phyloP scores from a whole-genome alignment of 352 stramenopile species.

The Globisporangium alternatum region DNA sequence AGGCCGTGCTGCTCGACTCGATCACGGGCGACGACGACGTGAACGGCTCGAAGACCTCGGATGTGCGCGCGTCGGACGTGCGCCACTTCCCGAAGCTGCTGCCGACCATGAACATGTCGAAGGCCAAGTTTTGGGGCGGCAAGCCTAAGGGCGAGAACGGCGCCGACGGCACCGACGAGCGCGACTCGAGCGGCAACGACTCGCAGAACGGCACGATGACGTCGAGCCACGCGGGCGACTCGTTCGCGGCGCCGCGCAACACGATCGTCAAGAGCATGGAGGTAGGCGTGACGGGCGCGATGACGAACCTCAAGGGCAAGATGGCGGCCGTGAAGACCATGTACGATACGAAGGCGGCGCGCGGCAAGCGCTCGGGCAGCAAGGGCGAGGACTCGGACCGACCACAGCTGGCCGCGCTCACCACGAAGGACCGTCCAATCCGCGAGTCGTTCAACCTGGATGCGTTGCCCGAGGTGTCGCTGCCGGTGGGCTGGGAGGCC shows the following conservation, averaged over 20 bases:
- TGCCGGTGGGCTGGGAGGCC: conserved; percentile 81
- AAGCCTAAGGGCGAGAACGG: conserved; percentile 48
- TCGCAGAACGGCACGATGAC: conserved; percentile 37
- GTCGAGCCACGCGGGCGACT: conserved; percentile 33
- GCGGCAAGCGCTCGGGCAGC: conserved; percentile 57
- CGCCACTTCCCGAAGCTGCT: conserved; percentile 68
- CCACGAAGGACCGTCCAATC: conserved; percentile 50
- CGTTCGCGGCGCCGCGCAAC: conserved; percentile 48
- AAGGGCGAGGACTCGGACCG: conserved; percentile 39
- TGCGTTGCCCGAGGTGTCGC: conserved; percentile 71
- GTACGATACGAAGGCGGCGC: conserved; percentile 47
- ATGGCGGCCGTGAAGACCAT: conserved; percentile 79
- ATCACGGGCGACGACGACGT: conserved; percentile 75
- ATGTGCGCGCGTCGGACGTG: conserved; percentile 45
- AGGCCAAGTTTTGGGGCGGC: conserved; percentile 69
- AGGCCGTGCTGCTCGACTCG: conserved; percentile 70
- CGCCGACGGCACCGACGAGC: conserved; percentile 38
- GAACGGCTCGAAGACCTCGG: conserved; percentile 42
- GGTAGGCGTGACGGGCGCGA: conserved; percentile 61
- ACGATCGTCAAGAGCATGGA: conserved; percentile 81
- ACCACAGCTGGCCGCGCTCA: conserved; percentile 26
- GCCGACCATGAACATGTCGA: conserved; percentile 55
- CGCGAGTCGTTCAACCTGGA: conserved; percentile 86
- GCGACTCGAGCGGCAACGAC: conserved; percentile 38
- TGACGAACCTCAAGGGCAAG: conserved; percentile 79